Evolutionary conservation across 306 rosid species (phyloP).

Genomic region (Lathyrus aphaca): DNA sequence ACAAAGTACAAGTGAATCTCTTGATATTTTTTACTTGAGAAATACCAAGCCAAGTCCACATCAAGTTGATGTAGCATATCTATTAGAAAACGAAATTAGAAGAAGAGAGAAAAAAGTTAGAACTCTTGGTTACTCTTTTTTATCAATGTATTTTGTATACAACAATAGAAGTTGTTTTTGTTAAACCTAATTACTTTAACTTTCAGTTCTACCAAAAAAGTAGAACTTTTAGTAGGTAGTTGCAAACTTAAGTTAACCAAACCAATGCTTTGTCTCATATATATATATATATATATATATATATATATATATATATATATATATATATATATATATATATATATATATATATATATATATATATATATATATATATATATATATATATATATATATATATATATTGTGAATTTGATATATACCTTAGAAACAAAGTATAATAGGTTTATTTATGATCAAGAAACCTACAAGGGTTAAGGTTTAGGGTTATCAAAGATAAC

Average conservation of each 20-base stretch:
- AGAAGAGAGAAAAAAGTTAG: neutral
- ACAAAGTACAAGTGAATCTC: too few relatives aligned
- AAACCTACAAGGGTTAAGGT: too few relatives aligned
- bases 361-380: too few relatives aligned
- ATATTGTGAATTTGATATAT: too few relatives aligned
- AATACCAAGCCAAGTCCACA: neutral
- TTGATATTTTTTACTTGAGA: neutral
- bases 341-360: too few relatives aligned
- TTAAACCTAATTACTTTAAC: neutral
- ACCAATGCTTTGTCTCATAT: conserved; percentile 9
- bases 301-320: too few relatives aligned
- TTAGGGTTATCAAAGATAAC: too few relatives aligned
- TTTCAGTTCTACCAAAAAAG: neutral
- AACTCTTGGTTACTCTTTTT: neutral
- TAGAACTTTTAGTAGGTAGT: conserved; percentile 10
- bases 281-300: too few relatives aligned
- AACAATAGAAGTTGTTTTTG: neutral
- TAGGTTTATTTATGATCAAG: too few relatives aligned
- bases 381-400: too few relatives aligned
- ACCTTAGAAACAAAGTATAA: too few relatives aligned
- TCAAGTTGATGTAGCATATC: neutral
- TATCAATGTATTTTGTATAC: neutral
- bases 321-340: too few relatives aligned
- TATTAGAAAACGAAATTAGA: neutral
- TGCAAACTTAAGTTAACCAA: conserved; percentile 12